Evolutionary conservation across 1,139 yeast genomes (phyloP).

Genomic region (Pneumocystis sp.): DNA sequence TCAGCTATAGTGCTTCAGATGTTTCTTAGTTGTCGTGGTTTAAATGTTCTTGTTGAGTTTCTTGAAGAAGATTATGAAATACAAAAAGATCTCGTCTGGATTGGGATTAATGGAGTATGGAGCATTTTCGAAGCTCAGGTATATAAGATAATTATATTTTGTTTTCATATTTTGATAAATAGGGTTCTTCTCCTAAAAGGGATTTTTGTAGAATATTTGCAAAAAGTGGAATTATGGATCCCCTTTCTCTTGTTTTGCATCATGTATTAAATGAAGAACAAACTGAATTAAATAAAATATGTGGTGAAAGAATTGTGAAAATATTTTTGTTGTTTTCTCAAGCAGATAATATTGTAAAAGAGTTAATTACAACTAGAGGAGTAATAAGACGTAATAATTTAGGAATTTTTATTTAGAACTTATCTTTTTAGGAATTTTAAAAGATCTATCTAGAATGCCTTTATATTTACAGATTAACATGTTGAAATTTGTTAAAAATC

Average conservation of each 20-base stretch:
- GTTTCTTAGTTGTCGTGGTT: constrained; percentile 45
- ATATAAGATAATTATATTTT: constrained; percentile 1
- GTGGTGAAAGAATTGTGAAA: constrained; percentile 17
- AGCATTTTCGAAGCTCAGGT: constrained; percentile 32
- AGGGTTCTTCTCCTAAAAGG: constrained; percentile 27
- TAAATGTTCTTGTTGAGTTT: constrained; percentile 36
- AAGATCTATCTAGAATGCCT: constrained; percentile 16
- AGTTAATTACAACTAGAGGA: constrained; percentile 16
- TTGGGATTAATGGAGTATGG: constrained; percentile 36
- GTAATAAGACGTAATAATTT: constrained; percentile 8
- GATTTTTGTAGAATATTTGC: constrained; percentile 43
- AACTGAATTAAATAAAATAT: constrained; percentile 4
- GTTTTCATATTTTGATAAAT: not conserved
- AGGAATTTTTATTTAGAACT: not conserved
- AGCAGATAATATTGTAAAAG: constrained; percentile 23
- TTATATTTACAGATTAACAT: constrained; percentile 16
- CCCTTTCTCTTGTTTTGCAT: constrained; percentile 35
- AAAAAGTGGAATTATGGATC: constrained; percentile 35
- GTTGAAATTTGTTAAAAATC: constrained; percentile 22
- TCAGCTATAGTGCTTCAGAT: constrained; percentile 33
- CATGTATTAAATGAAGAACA: constrained; percentile 16
- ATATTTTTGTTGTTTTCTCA: constrained; percentile 23
- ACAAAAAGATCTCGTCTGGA: constrained; percentile 33
- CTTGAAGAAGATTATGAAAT: constrained; percentile 36
- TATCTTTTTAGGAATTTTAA: constrained; percentile 11